Evolutionary conservation across 139 green algal genomes (phyloP).

Genomic region (Chlamydomonas schloesseri): DNA sequence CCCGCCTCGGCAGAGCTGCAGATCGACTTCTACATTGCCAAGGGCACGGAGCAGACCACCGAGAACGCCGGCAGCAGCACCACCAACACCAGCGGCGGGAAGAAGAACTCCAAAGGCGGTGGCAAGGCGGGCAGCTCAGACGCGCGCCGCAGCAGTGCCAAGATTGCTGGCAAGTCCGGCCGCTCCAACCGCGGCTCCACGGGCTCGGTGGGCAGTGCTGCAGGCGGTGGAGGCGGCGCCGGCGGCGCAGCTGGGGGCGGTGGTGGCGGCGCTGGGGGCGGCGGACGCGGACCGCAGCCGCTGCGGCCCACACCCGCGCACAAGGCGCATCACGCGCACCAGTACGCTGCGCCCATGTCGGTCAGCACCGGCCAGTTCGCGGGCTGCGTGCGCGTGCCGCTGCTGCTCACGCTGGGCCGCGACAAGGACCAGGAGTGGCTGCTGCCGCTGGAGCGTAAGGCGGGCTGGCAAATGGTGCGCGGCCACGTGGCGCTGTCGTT

Average conservation of each 20-base stretch:
- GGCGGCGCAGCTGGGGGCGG: neutral
- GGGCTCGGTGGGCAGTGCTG: too few species aligned
- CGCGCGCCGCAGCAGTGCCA: too few species aligned
- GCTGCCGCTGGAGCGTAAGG: constrained; percentile 32
- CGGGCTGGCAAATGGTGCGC: constrained; percentile 39
- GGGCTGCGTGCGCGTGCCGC: constrained; percentile 68
- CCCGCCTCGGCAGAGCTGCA: constrained; percentile 34
- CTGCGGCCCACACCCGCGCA: too few species aligned
- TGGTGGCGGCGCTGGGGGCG: neutral
- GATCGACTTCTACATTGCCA: constrained; percentile 23
- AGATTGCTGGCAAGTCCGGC: too few species aligned
- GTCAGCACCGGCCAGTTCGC: constrained; percentile 52
- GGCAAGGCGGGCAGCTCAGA: neutral
- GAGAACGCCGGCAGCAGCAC: neutral
- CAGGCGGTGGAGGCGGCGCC: neutral
- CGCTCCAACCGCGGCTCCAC: too few species aligned
- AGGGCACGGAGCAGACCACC: neutral
- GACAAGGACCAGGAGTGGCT: constrained; percentile 10
- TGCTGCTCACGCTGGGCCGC: constrained; percentile 72
- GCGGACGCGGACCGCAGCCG: too few species aligned
- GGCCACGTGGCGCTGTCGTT: constrained; percentile 71
- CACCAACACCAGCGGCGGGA: neutral
- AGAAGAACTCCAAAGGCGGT: neutral
- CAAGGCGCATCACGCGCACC: too few species aligned
- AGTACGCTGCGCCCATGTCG: constrained; percentile 8